Evolutionary conservation across 352 stramenopile genomes (phyloP).

Genomic region (Pythium rishiriense): DNA sequence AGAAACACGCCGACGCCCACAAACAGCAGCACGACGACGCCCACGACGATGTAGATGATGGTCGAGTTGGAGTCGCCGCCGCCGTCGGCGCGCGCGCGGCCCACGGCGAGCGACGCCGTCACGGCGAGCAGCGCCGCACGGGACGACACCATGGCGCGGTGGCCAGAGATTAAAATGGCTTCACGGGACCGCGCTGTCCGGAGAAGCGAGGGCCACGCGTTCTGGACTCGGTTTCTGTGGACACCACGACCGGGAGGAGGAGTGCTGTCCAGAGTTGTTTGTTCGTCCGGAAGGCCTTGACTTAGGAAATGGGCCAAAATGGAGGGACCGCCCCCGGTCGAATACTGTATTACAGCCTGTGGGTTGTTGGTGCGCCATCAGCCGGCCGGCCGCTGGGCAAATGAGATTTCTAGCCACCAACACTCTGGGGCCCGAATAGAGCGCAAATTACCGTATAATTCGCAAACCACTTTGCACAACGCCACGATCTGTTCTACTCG

Average conservation of each 20-base stretch:
- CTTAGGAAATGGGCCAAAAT: background rate
- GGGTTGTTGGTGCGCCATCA: background rate
- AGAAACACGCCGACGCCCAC: conserved; percentile 50
- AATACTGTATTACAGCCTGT: too few species aligned
- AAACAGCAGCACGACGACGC: conserved; percentile 51
- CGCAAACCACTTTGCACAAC: background rate
- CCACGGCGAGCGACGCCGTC: conserved; percentile 6
- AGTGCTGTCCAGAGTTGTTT: background rate
- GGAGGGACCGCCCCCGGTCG: too few species aligned
- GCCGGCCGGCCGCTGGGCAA: background rate
- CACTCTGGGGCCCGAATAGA: background rate
- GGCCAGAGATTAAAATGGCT: background rate
- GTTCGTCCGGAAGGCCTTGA: background rate
- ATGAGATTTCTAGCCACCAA: conserved; percentile 1
- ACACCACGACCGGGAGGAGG: background rate
- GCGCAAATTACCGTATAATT: background rate
- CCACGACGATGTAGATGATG: conserved; percentile 62
- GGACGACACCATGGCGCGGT: background rate
- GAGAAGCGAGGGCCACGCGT: background rate
- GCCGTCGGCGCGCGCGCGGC: conserved; percentile 17
- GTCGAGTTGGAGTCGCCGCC: conserved; percentile 33
- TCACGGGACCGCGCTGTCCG: background rate
- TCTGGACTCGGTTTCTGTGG: background rate
- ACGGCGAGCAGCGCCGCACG: background rate
- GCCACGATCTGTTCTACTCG: background rate